Percentiles rank a stretch among this genome's conserved stretches.
Conservation (phyloP, 140 eudicot species). For the Stevia rebaudiana region DNA sequence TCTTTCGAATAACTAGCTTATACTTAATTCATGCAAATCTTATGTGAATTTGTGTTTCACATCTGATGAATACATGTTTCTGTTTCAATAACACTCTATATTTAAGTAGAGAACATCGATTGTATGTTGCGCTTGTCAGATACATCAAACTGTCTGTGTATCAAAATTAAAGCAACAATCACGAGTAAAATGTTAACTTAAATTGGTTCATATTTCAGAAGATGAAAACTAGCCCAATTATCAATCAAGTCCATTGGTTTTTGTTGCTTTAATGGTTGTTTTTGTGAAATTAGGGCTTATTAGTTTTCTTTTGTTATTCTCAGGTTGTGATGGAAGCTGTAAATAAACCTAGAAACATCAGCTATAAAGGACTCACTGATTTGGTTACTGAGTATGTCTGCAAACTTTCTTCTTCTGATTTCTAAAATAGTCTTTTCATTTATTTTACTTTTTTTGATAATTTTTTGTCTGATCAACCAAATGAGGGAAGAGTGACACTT, state of each 20-base stretch:
- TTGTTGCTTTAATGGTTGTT: not conserved
- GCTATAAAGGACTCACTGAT: constrained; percentile 91
- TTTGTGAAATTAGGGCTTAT: not conserved
- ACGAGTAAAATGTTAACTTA: too few relatives aligned
- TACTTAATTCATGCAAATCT: not conserved
- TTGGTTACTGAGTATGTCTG: constrained; percentile 87
- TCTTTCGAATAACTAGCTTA: not conserved
- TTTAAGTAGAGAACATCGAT: not conserved
- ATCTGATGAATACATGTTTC: not conserved
- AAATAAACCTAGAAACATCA: constrained; percentile 84
- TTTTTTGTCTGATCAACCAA: not conserved
- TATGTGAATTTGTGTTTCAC: not conserved
- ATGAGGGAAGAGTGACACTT: not conserved
- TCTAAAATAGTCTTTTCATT: not conserved
- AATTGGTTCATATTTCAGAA: not conserved
- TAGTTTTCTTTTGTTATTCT: constrained; percentile 8
- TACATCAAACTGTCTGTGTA: too few relatives aligned
- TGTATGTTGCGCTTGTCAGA: too few relatives aligned
- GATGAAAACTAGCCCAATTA: not conserved
- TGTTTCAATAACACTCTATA: not conserved
- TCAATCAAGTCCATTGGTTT: not conserved
- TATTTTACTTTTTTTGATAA: not conserved
- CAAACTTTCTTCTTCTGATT: not conserved
- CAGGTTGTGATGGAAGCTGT: constrained; percentile 98
- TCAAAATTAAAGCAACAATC: too few relatives aligned